Percentiles rank a stretch among this genome's conserved stretches.
Evolutionary conservation across 345 rosid species (phyloP).

Genomic region (Hirschfeldia incana): DNA sequence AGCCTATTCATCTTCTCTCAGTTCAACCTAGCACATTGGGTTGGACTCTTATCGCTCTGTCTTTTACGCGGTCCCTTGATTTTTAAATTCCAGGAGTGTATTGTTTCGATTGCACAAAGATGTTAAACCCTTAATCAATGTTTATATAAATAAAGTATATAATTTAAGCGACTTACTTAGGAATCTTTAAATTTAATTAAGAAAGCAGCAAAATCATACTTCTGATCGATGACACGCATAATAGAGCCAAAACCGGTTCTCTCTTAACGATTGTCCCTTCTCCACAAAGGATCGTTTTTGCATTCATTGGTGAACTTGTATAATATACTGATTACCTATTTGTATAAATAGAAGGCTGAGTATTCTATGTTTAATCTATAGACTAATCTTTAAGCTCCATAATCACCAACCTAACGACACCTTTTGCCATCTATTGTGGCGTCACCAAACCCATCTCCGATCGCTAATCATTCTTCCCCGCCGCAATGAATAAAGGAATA

Average conservation of each 20-base stretch:
- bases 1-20: not conserved
- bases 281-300: not conserved
- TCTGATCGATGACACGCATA: conserved; percentile 14
- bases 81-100: not conserved
- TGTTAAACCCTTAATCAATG: not conserved
- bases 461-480: too few species aligned
- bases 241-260: conserved; percentile 33
- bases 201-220: not conserved
- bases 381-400: not conserved
- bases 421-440: too few species aligned
- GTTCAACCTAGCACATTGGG: not conserved
- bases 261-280: not conserved
- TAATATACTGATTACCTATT: not conserved
- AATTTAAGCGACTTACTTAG: not conserved
- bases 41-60: not conserved
- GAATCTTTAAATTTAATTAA: not conserved
- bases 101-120: not conserved
- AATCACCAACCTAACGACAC: not conserved
- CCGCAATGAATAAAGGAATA: too few species aligned
- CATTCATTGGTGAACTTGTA: not conserved
- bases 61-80: not conserved
- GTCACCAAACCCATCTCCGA: too few species aligned
- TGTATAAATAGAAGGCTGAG: too few species aligned
- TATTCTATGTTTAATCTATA: too few species aligned
- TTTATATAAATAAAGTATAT: not conserved